Conservation (phyloP, 2,329 filamentous ascomycete genomes). For the Gyromitra esculenta region DNA sequence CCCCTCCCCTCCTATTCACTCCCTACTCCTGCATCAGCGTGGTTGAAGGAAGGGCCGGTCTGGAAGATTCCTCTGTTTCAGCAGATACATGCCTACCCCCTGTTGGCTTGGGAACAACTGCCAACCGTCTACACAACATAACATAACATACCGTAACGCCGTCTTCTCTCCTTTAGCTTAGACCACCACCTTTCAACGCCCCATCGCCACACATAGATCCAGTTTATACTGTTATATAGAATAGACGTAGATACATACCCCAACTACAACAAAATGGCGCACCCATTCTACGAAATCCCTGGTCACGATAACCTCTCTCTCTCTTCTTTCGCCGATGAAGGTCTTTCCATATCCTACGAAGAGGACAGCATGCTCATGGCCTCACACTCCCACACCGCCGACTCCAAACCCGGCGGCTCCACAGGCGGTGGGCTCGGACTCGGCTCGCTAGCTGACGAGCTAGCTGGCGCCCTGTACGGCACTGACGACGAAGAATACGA, state of each 20-base stretch:
- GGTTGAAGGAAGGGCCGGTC: constrained; percentile 16
- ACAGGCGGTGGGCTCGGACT: constrained; percentile 67
- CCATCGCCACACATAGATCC: not conserved
- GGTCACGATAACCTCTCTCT: constrained; percentile 37
- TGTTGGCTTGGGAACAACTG: constrained; percentile 24
- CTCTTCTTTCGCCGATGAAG: constrained; percentile 43
- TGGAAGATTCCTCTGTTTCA: constrained; percentile 30
- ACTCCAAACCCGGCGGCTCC: constrained; percentile 58
- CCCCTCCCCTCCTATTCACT: not conserved
- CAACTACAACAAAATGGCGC: constrained; percentile 26
- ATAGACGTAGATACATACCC: constrained; percentile 12
- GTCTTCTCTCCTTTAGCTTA: constrained; percentile 20
- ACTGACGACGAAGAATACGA: constrained; percentile 71
- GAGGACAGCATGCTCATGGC: constrained; percentile 52
- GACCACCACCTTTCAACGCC: not conserved
- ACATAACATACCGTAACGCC: constrained; percentile 25
- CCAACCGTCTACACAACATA: constrained; percentile 31
- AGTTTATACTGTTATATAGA: constrained; percentile 20
- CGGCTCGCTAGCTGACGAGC: constrained; percentile 82
- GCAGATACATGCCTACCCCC: constrained; percentile 30
- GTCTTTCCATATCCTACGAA: constrained; percentile 48
- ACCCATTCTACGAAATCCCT: constrained; percentile 46
- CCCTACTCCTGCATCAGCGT: not conserved
- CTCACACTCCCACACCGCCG: constrained; percentile 30
- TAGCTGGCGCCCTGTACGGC: constrained; percentile 76